A percentile compares a stretch with the other conserved stretches of the same genome.
Conservation (phyloP, 2,329 filamentous ascomycete genomes). For the Sclerotinia nivalis region DNA sequence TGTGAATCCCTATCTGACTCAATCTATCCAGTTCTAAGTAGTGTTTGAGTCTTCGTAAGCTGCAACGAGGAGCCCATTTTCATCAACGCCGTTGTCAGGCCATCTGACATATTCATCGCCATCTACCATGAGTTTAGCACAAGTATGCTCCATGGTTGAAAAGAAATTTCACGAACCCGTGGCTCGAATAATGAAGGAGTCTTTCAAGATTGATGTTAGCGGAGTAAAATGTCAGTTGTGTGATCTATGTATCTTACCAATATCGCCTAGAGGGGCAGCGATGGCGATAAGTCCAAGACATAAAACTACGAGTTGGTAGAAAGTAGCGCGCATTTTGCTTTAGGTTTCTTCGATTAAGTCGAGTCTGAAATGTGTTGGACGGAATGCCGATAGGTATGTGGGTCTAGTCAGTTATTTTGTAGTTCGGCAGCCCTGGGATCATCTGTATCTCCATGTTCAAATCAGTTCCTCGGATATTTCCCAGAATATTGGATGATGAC, state of each 20-base stretch:
- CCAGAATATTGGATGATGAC: conserved; percentile 2
- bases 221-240: not conserved
- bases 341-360: not conserved
- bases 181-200: not conserved
- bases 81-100: conserved; percentile 12
- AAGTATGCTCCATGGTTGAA: not conserved
- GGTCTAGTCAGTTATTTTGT: conserved; percentile 6
- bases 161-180: not conserved
- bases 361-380: not conserved
- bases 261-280: conserved; percentile 2
- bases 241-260: not conserved
- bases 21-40: not conserved
- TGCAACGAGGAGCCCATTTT: not conserved
- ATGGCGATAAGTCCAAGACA: conserved; percentile 8
- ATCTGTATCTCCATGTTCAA: not conserved
- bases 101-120: conserved; percentile 15
- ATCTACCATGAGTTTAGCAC: not conserved
- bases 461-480: not conserved
- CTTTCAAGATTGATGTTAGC: not conserved
- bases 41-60: not conserved
- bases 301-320: not conserved
- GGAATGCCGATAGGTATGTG: not conserved
- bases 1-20: not conserved
- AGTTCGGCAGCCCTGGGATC: not conserved
- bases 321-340: not conserved